Evolutionary conservation across 2,329 filamentous ascomycete species (phyloP).

Genomic region (Chrysoporthe deuterocubensis): DNA sequence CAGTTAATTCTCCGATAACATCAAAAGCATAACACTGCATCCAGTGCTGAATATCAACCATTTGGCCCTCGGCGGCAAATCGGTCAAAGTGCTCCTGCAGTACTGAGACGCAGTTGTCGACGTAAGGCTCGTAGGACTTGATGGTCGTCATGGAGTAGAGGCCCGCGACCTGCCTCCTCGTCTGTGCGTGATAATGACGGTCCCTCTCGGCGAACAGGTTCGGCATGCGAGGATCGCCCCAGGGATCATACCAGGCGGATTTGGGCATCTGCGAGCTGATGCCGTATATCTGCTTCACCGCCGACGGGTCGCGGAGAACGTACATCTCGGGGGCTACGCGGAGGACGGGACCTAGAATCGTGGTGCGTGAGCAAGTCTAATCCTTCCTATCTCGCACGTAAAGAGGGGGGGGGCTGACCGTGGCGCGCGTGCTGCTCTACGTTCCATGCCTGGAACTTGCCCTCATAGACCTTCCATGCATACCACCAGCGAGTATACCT

Average conservation of each 20-base stretch:
- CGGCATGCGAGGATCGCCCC: background rate
- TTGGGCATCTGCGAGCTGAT: constrained; percentile 1
- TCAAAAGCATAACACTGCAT: constrained; percentile 12
- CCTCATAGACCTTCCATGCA: background rate
- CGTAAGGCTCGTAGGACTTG: constrained; percentile 13
- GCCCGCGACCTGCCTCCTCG: constrained; percentile 4
- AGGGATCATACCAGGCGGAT: constrained; percentile 5
- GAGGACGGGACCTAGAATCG: constrained; percentile 7
- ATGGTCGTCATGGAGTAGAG: constrained; percentile 15
- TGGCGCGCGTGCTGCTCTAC: constrained; percentile 10
- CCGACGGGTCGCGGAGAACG: constrained; percentile 1
- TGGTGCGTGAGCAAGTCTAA: background rate
- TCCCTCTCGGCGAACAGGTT: constrained; percentile 6
- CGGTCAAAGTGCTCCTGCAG: constrained; percentile 7
- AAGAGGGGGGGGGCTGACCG: background rate
- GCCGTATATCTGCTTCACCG: constrained; percentile 12
- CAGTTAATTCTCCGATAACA: constrained; percentile 13
- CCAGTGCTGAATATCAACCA: background rate
- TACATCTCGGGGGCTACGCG: constrained; percentile 13
- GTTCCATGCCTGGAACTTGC: constrained; percentile 10
- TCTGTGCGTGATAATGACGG: background rate
- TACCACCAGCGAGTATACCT: constrained; percentile 8
- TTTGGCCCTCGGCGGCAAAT: background rate
- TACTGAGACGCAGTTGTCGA: constrained; percentile 6
- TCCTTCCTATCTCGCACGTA: background rate